Evolutionary conservation across 2,329 filamentous ascomycete genomes (phyloP).

Genomic region (Rhynchosporium graminicola): DNA sequence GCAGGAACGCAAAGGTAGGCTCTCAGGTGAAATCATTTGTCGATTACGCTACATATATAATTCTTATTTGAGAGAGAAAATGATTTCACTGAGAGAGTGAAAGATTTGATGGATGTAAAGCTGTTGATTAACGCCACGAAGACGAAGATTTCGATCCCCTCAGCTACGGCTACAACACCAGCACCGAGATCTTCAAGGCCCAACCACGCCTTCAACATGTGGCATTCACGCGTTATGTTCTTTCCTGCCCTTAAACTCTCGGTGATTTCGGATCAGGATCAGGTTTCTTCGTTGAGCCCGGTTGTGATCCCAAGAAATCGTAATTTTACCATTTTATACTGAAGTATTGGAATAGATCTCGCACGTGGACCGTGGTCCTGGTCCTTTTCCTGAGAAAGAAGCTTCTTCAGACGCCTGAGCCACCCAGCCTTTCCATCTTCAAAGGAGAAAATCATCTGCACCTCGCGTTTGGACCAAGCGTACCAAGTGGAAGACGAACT

Average conservation of each 20-base stretch:
- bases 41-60: background rate
- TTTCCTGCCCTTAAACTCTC: too few species aligned
- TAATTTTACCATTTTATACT: too few species aligned
- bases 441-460: conserved; percentile 13
- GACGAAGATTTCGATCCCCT: conserved; percentile 25
- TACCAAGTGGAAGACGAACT: conserved; percentile 18
- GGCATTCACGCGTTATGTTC: background rate
- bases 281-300: too few species aligned
- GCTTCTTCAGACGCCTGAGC: conserved; percentile 22
- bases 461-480: conserved; percentile 16
- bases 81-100: background rate
- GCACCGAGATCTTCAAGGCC: too few species aligned
- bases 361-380: conserved; percentile 16
- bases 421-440: too few species aligned
- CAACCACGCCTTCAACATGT: conserved; percentile 1
- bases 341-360: conserved; percentile 4
- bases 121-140: conserved; percentile 7
- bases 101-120: background rate
- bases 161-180: too few species aligned
- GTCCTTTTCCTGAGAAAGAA: conserved; percentile 18
- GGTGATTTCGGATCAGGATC: too few species aligned
- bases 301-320: too few species aligned
- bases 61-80: too few species aligned
- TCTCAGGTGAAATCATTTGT: conserved; percentile 9
- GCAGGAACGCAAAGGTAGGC: conserved; percentile 10